Conservation (phyloP, 75 land plant species). For the Cupressus sempervirens region DNA sequence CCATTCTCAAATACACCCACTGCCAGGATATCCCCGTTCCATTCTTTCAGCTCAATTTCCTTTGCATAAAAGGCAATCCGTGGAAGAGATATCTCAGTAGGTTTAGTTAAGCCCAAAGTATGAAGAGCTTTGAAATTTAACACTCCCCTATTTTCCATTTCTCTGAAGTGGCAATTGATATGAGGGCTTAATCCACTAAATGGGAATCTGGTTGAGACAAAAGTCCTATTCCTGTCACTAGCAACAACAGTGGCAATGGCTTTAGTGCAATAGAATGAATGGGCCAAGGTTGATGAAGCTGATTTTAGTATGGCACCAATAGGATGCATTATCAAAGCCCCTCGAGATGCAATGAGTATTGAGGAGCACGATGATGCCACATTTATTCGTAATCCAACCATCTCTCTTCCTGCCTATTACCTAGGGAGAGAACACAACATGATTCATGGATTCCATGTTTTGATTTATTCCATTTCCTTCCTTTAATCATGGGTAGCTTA, state of each 20-base stretch:
- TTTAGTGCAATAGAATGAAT: neutral
- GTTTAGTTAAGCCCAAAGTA: neutral
- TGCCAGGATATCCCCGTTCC: slow-evolving; percentile 89
- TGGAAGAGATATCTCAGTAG: neutral
- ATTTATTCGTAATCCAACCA: too few relatives aligned
- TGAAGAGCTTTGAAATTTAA: neutral
- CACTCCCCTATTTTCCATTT: neutral
- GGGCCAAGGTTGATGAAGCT: neutral
- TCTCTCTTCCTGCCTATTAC: too few relatives aligned
- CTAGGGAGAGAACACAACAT: too few relatives aligned
- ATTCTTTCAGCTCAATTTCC: slow-evolving; percentile 57
- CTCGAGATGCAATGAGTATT: too few relatives aligned
- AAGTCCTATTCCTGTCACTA: neutral
- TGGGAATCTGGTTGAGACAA: neutral
- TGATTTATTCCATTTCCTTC: too few relatives aligned
- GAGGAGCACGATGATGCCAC: too few relatives aligned
- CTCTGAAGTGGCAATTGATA: neutral
- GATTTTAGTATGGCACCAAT: too few relatives aligned
- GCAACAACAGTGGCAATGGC: neutral
- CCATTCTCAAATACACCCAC: slow-evolving; percentile 71
- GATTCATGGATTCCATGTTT: too few relatives aligned
- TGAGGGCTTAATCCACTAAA: neutral
- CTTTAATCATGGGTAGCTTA: too few relatives aligned
- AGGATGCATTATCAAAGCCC: too few relatives aligned
- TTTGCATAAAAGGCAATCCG: slow-evolving; percentile 69